These are phyloP conservation scores for Candida sphagnicola DNA, from an alignment of 805 yeast species.

Conservation along the genomic window DNA sequence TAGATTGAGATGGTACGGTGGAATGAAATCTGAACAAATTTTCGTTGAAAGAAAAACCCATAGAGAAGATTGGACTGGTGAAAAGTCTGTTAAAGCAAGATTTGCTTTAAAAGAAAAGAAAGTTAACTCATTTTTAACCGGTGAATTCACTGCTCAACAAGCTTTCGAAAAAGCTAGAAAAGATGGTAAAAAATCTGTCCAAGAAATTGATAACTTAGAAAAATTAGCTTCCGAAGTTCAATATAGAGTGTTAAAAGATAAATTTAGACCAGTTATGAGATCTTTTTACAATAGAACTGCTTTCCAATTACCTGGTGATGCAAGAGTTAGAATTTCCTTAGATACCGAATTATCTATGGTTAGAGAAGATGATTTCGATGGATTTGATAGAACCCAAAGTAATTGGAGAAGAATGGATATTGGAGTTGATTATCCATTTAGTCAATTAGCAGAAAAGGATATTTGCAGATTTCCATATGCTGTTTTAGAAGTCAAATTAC, in stretches of 20 bases:
- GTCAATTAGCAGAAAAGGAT: conserved; percentile 78
- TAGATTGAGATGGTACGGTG: conserved; percentile 98
- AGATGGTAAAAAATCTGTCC: conserved; percentile 81
- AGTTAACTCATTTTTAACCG: conserved; percentile 79
- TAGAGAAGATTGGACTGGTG: conserved; percentile 99
- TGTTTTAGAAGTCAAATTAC: conserved; percentile 93
- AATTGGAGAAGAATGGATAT: conserved; percentile 99
- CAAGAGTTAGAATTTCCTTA: conserved; percentile 95
- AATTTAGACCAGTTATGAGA: conserved; percentile 89
- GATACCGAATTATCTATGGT: conserved; percentile 98
- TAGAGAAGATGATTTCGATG: conserved; percentile 96
- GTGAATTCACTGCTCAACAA: conserved; percentile 81
- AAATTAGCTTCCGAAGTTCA: conserved; percentile 91
- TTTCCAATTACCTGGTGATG: conserved; percentile 98
- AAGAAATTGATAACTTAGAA: conserved; percentile 90
- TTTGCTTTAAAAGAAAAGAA: conserved; percentile 88
- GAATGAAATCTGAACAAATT: conserved; percentile 87
- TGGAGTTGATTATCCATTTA: conserved; percentile 95
- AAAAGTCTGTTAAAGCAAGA: conserved; percentile 97
- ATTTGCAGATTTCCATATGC: conserved; percentile 96
- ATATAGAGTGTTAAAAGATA: conserved; percentile 78
- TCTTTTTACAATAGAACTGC: conserved; percentile 98
- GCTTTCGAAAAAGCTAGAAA: conserved; percentile 90
- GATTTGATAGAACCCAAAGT: conserved; percentile 79
- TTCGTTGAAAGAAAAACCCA: conserved; percentile 98